Conservation (phyloP, 2,329 filamentous ascomycete genomes). For the Colletotrichum trifolii region DNA sequence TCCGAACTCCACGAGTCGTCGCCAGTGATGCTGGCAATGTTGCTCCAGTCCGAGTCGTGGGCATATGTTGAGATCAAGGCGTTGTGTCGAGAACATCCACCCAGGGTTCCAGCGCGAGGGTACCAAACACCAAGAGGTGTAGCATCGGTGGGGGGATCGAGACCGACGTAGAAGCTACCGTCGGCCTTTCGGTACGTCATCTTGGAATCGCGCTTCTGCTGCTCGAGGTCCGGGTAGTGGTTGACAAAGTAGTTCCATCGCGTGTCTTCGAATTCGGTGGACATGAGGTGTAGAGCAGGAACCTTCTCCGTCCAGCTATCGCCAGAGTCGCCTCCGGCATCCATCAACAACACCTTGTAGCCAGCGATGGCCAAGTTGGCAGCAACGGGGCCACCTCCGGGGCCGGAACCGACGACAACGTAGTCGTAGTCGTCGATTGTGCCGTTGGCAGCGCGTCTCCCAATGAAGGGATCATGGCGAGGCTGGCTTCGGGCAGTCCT, state of each 20-base stretch:
- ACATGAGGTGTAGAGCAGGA: constrained; percentile 30
- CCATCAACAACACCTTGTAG: constrained; percentile 65
- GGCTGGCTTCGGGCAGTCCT: neutral
- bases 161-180: constrained; percentile 46
- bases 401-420: constrained; percentile 66
- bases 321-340: constrained; percentile 67
- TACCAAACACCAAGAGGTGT: constrained; percentile 47
- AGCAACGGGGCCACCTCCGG: constrained; percentile 65
- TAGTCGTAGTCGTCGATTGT: constrained; percentile 59
- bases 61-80: constrained; percentile 69
- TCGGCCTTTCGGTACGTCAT: constrained; percentile 50
- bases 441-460: neutral
- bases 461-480: constrained; percentile 18
- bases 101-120: constrained; percentile 57
- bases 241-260: constrained; percentile 50
- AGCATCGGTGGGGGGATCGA: constrained; percentile 38
- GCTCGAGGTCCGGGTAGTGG: constrained; percentile 63
- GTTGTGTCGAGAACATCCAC: constrained; percentile 68
- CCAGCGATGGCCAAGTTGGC: constrained; percentile 66
- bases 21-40: constrained; percentile 67
- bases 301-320: constrained; percentile 32
- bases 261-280: constrained; percentile 29
- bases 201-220: constrained; percentile 62
- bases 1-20: constrained; percentile 67
- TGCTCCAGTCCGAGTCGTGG: constrained; percentile 67